These are phyloP conservation scores for Penicillium cinerascens DNA, from an alignment of 495 filamentous ascomycete genomes.

Conservation along the genomic window DNA sequence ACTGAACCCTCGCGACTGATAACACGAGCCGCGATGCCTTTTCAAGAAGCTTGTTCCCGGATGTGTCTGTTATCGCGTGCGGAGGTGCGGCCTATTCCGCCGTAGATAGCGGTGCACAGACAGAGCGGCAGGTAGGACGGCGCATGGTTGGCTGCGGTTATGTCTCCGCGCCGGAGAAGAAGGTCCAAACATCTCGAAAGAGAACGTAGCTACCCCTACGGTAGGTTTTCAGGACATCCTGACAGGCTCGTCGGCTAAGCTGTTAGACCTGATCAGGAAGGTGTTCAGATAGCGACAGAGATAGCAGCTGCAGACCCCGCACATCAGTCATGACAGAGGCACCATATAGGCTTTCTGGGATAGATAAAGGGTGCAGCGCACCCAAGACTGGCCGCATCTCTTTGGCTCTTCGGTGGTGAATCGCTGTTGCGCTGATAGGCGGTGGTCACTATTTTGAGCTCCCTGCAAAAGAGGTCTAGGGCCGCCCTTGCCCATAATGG, in stretches of 20 bases:
- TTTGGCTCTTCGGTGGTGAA: neutral
- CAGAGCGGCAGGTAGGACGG: neutral
- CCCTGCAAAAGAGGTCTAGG: too few species aligned
- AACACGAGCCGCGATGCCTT: slow-evolving; percentile 10
- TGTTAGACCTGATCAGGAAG: slow-evolving; percentile 16
- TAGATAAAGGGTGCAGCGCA: neutral
- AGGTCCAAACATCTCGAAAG: neutral
- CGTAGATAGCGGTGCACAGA: slow-evolving; percentile 5
- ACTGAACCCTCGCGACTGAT: slow-evolving; percentile 8
- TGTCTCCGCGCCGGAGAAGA: neutral
- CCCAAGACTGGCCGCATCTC: neutral
- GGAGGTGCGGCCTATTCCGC: slow-evolving; percentile 12
- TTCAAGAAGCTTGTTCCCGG: slow-evolving; percentile 11
- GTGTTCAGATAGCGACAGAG: slow-evolving; percentile 2
- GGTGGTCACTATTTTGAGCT: neutral
- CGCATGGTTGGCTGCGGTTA: slow-evolving; percentile 6
- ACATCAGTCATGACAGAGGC: neutral
- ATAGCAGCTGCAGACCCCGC: slow-evolving; percentile 8
- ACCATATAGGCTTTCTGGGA: neutral
- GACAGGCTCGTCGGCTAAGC: slow-evolving; percentile 2
- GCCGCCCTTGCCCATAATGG: too few species aligned
- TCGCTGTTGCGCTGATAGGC: too few species aligned
- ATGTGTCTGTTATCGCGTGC: neutral
- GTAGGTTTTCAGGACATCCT: neutral
- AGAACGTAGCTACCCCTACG: neutral